Evolutionary conservation across 768 basidiomycete species (phyloP).

Genomic region (Nidula microcarpa): DNA sequence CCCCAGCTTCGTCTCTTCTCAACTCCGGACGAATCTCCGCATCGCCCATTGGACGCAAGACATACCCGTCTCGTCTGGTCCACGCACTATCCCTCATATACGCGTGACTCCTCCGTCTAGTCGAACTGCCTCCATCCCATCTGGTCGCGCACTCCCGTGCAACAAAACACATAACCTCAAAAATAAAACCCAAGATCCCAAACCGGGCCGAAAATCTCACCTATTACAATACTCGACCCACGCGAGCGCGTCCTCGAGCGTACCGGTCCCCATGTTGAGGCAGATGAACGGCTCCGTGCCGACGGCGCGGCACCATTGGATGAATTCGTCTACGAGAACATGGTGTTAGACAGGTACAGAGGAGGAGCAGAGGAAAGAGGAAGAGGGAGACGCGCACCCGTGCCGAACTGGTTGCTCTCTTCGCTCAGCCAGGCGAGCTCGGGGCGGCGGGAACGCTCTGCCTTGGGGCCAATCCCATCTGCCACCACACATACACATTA

Average conservation of each 20-base stretch:
- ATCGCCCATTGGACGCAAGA: too few species aligned
- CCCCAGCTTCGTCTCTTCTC: too few species aligned
- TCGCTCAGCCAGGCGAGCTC: slow-evolving; percentile 61
- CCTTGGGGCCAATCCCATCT: slow-evolving; percentile 54
- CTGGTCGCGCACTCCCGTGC: too few species aligned
- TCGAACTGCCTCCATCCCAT: too few species aligned
- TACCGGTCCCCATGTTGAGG: slow-evolving; percentile 64
- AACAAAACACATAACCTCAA: too few species aligned
- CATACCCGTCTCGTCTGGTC: too few species aligned
- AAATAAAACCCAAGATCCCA: too few species aligned
- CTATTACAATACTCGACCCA: slow-evolving; percentile 68
- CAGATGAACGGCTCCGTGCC: slow-evolving; percentile 58
- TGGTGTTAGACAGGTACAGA: too few species aligned
- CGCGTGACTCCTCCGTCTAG: too few species aligned
- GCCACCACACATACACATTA: background rate
- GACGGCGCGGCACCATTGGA: slow-evolving; percentile 48
- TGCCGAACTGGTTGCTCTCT: slow-evolving; percentile 62
- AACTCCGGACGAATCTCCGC: too few species aligned
- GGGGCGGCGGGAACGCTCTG: slow-evolving; percentile 45
- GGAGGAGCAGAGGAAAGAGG: too few species aligned
- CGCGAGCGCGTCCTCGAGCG: slow-evolving; percentile 53
- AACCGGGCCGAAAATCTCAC: slow-evolving; percentile 9
- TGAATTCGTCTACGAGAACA: slow-evolving; percentile 38
- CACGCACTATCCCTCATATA: too few species aligned
- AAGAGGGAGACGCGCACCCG: slow-evolving; percentile 23